Conservation (phyloP, 768 basidiomycete genomes). For the Calocybe indica region DNA sequence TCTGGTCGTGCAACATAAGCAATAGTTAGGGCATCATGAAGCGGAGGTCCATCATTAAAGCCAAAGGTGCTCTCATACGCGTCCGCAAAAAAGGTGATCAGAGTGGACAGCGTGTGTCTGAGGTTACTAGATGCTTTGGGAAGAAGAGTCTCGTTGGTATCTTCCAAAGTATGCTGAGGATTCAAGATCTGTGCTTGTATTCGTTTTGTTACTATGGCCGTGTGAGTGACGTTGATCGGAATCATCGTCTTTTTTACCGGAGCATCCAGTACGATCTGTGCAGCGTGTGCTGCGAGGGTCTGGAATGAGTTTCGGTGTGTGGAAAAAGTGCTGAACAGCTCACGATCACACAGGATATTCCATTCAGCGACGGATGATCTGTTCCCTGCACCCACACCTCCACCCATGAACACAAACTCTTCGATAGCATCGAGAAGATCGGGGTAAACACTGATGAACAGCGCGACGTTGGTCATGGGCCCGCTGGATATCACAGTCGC, state of each 20-base stretch:
- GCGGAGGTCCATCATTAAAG: slow-evolving; percentile 81
- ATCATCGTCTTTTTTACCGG: slow-evolving; percentile 71
- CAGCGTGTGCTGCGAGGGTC: slow-evolving; percentile 57
- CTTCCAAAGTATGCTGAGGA: slow-evolving; percentile 12
- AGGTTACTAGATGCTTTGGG: slow-evolving; percentile 39
- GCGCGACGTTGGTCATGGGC: slow-evolving; percentile 79
- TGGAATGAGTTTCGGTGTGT: neutral
- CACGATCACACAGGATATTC: slow-evolving; percentile 80
- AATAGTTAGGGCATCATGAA: slow-evolving; percentile 83
- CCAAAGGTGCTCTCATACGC: slow-evolving; percentile 69
- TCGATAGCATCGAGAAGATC: slow-evolving; percentile 51
- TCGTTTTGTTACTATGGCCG: slow-evolving; percentile 61
- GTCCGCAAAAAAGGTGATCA: slow-evolving; percentile 70
- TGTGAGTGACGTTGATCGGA: slow-evolving; percentile 86
- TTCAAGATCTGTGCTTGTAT: slow-evolving; percentile 50
- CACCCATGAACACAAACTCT: slow-evolving; percentile 86
- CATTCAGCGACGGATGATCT: slow-evolving; percentile 76
- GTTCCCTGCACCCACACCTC: slow-evolving; percentile 83
- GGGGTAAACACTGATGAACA: slow-evolving; percentile 54
- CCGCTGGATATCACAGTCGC: slow-evolving; percentile 72
- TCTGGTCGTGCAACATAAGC: slow-evolving; percentile 69
- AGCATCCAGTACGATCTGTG: slow-evolving; percentile 72
- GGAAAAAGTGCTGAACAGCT: slow-evolving; percentile 17
- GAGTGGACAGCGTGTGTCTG: slow-evolving; percentile 67
- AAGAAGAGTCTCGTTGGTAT: slow-evolving; percentile 16